Evolutionary conservation across 2,329 filamentous ascomycete genomes (phyloP), one percentile per base, ranked within the genome.

Genomic region (Aspergillus sp.): DNA sequence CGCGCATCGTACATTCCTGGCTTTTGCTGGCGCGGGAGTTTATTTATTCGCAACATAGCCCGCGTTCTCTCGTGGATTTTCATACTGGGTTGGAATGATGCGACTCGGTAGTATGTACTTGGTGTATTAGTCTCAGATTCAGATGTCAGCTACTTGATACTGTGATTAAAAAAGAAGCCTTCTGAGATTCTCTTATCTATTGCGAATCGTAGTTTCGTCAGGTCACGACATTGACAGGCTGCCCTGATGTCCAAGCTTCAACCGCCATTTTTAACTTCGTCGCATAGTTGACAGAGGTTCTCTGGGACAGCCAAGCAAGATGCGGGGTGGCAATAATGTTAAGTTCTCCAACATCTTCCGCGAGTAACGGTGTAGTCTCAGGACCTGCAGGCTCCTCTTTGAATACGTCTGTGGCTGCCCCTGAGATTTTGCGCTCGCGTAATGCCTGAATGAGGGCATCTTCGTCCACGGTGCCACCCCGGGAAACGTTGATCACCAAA

Each of bases 261-360:
- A 83, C 70, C 32, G 80, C 83, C 36, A 72, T 68, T 62, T 76
- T 80, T 38, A 80, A 60, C 15, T 78, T 74, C 32, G 69, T 67
- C 12, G 74, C 72, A 42, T 82, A 74, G 39, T 79, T 82, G 44
- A 74, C 69, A 56, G 80, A 71, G 4, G 80, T 83, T 61, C 70
- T 75, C 47, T 76, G 72, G 1, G 80, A 76, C 61, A 77, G 79
- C 82, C 82, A 85, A 1, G 83, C 82, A 39, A 83, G 59, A 69
- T 85, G 82, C 17, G 81, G 81, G 48, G 74, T 81, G 41, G 82
- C 62, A 0, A 81, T 76, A 58, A 85, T 66, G 58, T 83, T 83
- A 12, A 82, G 74, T 18, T 76, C 72, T 50, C 74, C 70, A 2
- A 71, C 71, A 17, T 79, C 78, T n/a, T 77, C 70, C 6, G 70